Conservation (phyloP, 1,139 yeast genomes). For the Nakaseomyces uthaithaninus region DNA sequence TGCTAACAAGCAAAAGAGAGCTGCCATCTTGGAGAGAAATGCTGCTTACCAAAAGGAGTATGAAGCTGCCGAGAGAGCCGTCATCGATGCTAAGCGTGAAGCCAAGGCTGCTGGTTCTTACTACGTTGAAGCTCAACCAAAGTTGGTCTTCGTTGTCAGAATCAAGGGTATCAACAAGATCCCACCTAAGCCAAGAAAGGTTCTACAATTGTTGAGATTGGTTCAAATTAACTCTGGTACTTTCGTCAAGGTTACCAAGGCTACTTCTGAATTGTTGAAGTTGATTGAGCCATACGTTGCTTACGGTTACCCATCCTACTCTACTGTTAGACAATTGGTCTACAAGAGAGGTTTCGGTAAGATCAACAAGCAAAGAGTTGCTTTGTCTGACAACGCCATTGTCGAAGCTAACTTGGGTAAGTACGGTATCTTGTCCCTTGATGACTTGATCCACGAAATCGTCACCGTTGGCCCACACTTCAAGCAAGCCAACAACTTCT, state of each 20-base stretch:
- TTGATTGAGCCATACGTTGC: conserved; percentile 99
- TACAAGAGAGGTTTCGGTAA: conserved; percentile 99
- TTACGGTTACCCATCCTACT: conserved; percentile 97
- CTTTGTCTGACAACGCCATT: conserved; percentile 89
- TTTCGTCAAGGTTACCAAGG: conserved; percentile 96
- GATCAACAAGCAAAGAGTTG: conserved; percentile 96
- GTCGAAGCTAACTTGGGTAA: conserved; percentile 91
- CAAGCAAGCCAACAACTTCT: conserved; percentile 99
- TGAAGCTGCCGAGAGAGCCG: conserved; percentile 89
- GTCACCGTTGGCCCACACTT: conserved; percentile 99
- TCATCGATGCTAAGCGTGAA: conserved; percentile 87
- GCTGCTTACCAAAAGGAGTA: conserved; percentile 98
- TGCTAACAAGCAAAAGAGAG: conserved; percentile 85
- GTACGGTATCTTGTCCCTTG: conserved; percentile 93
- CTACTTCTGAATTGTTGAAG: conserved; percentile 92
- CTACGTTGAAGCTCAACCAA: conserved; percentile 96
- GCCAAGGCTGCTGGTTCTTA: conserved; percentile 94
- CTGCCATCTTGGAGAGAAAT: conserved; percentile 92
- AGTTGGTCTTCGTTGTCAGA: conserved; percentile 95
- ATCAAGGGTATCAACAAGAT: conserved; percentile 99
- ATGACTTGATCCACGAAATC: conserved; percentile 98
- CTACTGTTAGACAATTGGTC: conserved; percentile 91
- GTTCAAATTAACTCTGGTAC: conserved; percentile 98
- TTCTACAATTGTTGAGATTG: conserved; percentile 93
- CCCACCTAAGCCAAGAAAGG: conserved; percentile 99